Evolutionary conservation across 2,329 filamentous ascomycete species (phyloP).

Genomic region (Cadophora luteo-olivacea): DNA sequence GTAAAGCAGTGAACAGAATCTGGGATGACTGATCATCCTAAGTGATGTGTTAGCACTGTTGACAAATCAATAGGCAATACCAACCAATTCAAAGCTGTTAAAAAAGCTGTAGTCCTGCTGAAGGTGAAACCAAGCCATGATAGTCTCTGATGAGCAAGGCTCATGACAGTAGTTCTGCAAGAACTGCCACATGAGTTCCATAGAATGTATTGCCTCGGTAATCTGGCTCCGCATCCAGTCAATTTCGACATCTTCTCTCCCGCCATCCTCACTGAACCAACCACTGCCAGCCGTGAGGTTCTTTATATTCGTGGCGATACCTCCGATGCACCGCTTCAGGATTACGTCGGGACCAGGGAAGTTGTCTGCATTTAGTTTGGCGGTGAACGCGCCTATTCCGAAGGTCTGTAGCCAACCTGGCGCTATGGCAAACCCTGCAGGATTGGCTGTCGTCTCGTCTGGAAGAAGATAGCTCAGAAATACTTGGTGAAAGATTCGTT

Average conservation of each 20-base stretch:
- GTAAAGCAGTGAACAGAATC: conserved; percentile 64
- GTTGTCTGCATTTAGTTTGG: neutral
- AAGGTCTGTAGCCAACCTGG: neutral
- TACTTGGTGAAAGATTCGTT: conserved; percentile 49
- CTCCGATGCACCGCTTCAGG: conserved; percentile 51
- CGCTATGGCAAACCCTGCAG: neutral
- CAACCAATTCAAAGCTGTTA: conserved; percentile 63
- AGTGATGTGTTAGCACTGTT: conserved; percentile 21
- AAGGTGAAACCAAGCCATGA: conserved; percentile 77
- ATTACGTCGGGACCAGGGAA: neutral
- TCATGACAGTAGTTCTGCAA: conserved; percentile 65
- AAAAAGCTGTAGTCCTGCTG: conserved; percentile 75
- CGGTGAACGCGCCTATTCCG: neutral
- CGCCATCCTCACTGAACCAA: conserved; percentile 53
- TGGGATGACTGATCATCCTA: conserved; percentile 39
- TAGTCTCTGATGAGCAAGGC: conserved; percentile 58
- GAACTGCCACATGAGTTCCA: conserved; percentile 76
- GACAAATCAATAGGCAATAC: conserved; percentile 11
- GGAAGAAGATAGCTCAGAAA: conserved; percentile 37
- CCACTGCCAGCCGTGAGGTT: conserved; percentile 49
- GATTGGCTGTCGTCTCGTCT: conserved; percentile 22
- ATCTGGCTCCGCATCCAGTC: conserved; percentile 69
- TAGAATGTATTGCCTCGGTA: conserved; percentile 74
- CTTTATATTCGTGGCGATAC: conserved; percentile 56
- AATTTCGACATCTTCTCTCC: conserved; percentile 59